Conservation (phyloP, 768 basidiomycete genomes). For the Naganishia vaughanmartiniae region DNA sequence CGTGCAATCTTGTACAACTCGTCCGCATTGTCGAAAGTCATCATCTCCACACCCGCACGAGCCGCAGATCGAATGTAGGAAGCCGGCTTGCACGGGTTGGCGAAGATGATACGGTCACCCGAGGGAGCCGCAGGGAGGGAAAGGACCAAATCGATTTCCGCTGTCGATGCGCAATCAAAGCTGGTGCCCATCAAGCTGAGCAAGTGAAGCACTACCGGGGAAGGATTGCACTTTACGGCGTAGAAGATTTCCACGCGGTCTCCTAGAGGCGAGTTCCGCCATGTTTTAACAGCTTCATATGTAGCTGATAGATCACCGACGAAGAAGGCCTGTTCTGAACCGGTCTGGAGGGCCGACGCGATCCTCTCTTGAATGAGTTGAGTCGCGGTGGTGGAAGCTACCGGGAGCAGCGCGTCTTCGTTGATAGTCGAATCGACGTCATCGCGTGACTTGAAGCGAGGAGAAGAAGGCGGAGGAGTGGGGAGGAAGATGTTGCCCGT, state of each 20-base stretch:
- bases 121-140: slow-evolving; percentile 62
- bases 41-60: slow-evolving; percentile 74
- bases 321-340: slow-evolving; percentile 93
- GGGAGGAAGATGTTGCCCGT: slow-evolving; percentile 21
- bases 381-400: slow-evolving; percentile 38
- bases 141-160: slow-evolving; percentile 81
- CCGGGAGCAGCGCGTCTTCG: slow-evolving; percentile 36
- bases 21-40: slow-evolving; percentile 98
- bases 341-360: slow-evolving; percentile 45
- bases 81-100: slow-evolving; percentile 96
- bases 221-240: slow-evolving; percentile 98
- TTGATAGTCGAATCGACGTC: slow-evolving; percentile 20
- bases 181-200: slow-evolving; percentile 85
- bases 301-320: slow-evolving; percentile 89
- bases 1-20: slow-evolving; percentile 90
- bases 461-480: slow-evolving; percentile 27
- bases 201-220: slow-evolving; percentile 86
- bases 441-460: slow-evolving; percentile 15
- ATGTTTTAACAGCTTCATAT: slow-evolving; percentile 77
- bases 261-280: slow-evolving; percentile 65
- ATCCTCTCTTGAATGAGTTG: slow-evolving; percentile 40
- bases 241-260: slow-evolving; percentile 91
- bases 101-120: slow-evolving; percentile 85
- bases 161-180: slow-evolving; percentile 95
- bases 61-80: slow-evolving; percentile 87